Conservation (phyloP, 1,284 basidiomycete genomes). For the Austropuccinia psidii region DNA sequence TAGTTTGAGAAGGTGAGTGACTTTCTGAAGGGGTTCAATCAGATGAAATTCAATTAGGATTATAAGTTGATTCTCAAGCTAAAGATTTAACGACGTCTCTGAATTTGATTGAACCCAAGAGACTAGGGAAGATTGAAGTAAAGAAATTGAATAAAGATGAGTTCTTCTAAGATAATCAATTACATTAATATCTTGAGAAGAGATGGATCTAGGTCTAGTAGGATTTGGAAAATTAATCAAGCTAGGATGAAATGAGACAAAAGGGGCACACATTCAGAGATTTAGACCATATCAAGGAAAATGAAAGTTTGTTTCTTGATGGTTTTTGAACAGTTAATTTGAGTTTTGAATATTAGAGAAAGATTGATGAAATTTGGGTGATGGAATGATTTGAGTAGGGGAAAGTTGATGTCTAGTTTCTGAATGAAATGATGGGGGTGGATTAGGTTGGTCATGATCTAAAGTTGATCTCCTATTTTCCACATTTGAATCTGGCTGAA, state of each 20-base stretch:
- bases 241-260: slow-evolving; percentile 18
- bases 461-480: not conserved
- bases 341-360: too few species aligned
- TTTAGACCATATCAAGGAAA: not conserved
- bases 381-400: not conserved
- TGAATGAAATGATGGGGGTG: not conserved
- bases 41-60: not conserved
- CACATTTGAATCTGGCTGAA: not conserved
- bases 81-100: slow-evolving; percentile 76
- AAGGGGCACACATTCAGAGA: slow-evolving; percentile 16
- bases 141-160: not conserved
- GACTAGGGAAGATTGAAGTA: slow-evolving; percentile 51
- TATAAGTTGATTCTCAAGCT: slow-evolving; percentile 50
- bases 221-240: too few species aligned
- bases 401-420: not conserved
- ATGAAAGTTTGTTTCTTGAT: not conserved
- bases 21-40: not conserved
- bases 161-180: too few species aligned
- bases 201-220: not conserved
- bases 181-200: slow-evolving; percentile 7
- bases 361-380: too few species aligned
- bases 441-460: not conserved
- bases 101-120: slow-evolving; percentile 88
- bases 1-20: not conserved
- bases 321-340: not conserved